A percentile compares a stretch with the other conserved stretches of the same genome.
Evolutionary conservation across 179 eudicot species (phyloP).

Genomic region (Actinidia arguta): DNA sequence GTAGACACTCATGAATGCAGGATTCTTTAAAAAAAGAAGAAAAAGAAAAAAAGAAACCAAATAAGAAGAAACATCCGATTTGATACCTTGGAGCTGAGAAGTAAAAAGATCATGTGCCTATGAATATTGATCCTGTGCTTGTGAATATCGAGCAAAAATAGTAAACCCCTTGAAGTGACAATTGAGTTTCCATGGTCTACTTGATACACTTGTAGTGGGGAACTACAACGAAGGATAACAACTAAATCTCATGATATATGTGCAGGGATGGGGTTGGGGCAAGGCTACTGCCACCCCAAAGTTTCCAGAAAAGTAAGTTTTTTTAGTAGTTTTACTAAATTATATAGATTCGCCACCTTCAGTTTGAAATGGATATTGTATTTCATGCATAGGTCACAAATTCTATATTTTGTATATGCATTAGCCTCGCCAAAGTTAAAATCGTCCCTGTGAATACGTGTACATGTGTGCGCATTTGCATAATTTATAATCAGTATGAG

Average conservation of each 20-base stretch:
- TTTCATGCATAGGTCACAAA: no score
- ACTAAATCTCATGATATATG: not conserved
- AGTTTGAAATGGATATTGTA: no score
- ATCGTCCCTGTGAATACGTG: no score
- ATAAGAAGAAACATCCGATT: not conserved
- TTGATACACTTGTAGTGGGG: slow-evolving; percentile 34
- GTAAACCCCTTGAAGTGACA: slow-evolving; percentile 39
- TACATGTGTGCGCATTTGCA: not conserved
- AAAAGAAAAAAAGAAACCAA: not conserved
- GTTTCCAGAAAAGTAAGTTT: no score
- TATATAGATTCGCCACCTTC: no score
- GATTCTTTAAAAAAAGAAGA: not conserved
- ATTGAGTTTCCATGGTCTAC: slow-evolving; percentile 43
- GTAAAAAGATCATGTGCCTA: slow-evolving; percentile 68
- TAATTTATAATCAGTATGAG: no score
- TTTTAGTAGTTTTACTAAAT: no score
- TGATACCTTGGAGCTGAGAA: slow-evolving; percentile 78
- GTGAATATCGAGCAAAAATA: slow-evolving; percentile 69
- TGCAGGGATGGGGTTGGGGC: not conserved
- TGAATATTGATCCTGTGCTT: not conserved
- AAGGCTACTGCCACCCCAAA: no score
- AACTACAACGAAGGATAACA: slow-evolving; percentile 45
- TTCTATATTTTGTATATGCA: no score
- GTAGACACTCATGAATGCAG: not conserved
- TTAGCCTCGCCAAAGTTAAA: no score